A percentile compares a stretch with the other conserved stretches of the same genome.
Evolutionary conservation across 2,329 filamentous ascomycete species (phyloP).

Genomic region (Alternaria panax): DNA sequence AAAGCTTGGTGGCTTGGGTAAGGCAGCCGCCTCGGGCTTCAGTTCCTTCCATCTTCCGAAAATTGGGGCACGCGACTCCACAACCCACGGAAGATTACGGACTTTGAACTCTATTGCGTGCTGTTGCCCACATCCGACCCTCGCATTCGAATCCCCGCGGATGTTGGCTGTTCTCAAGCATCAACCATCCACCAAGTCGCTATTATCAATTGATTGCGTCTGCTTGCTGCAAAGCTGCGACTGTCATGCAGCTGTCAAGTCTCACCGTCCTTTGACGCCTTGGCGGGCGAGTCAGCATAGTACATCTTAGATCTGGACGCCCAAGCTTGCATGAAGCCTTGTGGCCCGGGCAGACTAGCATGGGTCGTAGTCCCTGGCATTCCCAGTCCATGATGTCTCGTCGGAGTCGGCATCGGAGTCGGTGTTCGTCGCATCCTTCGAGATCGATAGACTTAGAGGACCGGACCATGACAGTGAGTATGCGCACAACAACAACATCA

Average conservation of each 20-base stretch:
- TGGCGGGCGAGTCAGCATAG: slow-evolving; percentile 13
- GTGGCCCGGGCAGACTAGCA: slow-evolving; percentile 4
- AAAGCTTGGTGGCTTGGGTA: slow-evolving; percentile 37
- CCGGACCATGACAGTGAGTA: not conserved
- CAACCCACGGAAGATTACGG: slow-evolving; percentile 13
- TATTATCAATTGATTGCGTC: not conserved
- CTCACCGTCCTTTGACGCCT: slow-evolving; percentile 16
- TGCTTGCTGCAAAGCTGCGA: slow-evolving; percentile 9
- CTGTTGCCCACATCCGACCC: not conserved
- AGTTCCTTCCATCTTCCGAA: slow-evolving; percentile 13
- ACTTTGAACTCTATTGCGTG: not conserved
- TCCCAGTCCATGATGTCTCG: not conserved
- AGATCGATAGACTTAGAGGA: not conserved
- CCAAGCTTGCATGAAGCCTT: slow-evolving; percentile 6
- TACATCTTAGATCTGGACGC: slow-evolving; percentile 1
- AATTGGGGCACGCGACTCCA: slow-evolving; percentile 17
- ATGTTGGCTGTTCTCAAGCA: not conserved
- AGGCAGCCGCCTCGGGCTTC: slow-evolving; percentile 12
- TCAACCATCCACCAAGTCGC: not conserved
- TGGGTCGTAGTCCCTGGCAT: slow-evolving; percentile 4
- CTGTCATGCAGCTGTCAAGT: slow-evolving; percentile 15
- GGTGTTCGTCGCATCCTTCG: not conserved
- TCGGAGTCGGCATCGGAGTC: not conserved
- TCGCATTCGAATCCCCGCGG: not conserved
- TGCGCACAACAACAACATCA: not conserved